Evolutionary conservation across 805 yeast genomes (phyloP).

Genomic region (Lipomyces oligophaga): DNA sequence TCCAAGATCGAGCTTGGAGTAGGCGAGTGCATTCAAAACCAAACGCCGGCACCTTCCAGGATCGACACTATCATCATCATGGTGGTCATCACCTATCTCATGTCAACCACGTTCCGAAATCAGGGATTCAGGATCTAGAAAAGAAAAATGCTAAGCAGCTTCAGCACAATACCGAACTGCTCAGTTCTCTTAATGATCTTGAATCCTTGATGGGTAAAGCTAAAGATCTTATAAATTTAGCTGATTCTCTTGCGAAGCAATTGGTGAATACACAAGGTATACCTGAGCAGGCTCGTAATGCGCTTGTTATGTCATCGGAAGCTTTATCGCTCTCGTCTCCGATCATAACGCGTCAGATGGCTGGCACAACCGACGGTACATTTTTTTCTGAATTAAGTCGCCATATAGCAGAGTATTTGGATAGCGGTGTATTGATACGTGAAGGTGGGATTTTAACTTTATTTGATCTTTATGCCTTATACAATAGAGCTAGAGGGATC

Average conservation of each 20-base stretch:
- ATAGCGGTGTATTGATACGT: constrained; percentile 44
- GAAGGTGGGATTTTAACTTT: constrained; percentile 60
- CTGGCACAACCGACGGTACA: constrained; percentile 32
- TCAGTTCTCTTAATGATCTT: constrained; percentile 72
- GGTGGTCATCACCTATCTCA: not conserved
- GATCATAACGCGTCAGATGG: constrained; percentile 39
- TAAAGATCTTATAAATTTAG: constrained; percentile 58
- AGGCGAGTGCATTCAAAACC: constrained; percentile 3
- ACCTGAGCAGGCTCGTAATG: constrained; percentile 38
- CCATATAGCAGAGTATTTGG: constrained; percentile 70
- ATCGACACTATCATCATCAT: constrained; percentile 1
- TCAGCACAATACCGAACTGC: constrained; percentile 54
- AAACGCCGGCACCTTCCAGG: not conserved
- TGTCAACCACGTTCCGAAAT: constrained; percentile 12
- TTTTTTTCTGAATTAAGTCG: constrained; percentile 62
- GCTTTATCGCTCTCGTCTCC: constrained; percentile 38
- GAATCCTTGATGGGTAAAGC: constrained; percentile 76
- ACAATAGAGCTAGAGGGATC: constrained; percentile 61
- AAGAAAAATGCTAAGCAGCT: constrained; percentile 52
- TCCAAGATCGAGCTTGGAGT: constrained; percentile 55
- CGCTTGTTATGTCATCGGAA: constrained; percentile 37
- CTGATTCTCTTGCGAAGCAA: constrained; percentile 38
- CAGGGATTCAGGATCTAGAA: constrained; percentile 73
- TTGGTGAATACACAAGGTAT: constrained; percentile 36
- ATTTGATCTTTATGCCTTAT: constrained; percentile 59